Evolutionary conservation across 192 early-diverging fungal species (phyloP).

Genomic region (Gigaspora rosea): DNA sequence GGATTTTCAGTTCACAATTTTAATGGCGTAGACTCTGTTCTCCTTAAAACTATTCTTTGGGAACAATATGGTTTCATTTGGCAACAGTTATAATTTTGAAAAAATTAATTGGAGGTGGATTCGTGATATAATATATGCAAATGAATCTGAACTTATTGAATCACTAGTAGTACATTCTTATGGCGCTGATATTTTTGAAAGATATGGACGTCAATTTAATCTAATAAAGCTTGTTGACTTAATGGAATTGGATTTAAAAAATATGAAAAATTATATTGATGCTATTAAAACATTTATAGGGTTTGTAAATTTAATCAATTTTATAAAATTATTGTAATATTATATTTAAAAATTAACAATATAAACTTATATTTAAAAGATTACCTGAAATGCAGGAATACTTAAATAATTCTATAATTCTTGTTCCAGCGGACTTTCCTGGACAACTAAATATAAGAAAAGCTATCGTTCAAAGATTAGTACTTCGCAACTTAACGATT

Average conservation of each 20-base stretch:
- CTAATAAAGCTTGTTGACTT: neutral
- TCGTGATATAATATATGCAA: neutral
- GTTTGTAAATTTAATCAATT: neutral
- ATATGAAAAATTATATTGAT: slow-evolving; percentile 1
- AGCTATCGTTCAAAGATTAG: neutral
- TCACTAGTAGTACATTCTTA: slow-evolving; percentile 10
- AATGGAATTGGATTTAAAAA: neutral
- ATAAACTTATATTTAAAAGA: neutral
- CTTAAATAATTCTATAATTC: neutral
- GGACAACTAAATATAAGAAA: slow-evolving; percentile 3
- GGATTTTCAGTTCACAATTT: neutral
- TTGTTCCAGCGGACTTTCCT: neutral
- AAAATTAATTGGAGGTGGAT: neutral
- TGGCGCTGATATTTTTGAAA: neutral
- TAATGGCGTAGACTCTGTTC: neutral
- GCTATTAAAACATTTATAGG: neutral
- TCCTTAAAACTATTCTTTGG: neutral
- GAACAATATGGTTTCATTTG: neutral
- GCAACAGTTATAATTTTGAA: neutral
- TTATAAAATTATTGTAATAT: neutral
- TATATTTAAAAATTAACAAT: neutral
- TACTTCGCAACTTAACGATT: neutral
- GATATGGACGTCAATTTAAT: slow-evolving; percentile 1
- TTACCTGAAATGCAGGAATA: slow-evolving; percentile 10
- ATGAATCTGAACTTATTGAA: neutral